Evolutionary conservation across 192 early-diverging fungal species (phyloP).

Genomic region (Rhizoclosmatium sp.): DNA sequence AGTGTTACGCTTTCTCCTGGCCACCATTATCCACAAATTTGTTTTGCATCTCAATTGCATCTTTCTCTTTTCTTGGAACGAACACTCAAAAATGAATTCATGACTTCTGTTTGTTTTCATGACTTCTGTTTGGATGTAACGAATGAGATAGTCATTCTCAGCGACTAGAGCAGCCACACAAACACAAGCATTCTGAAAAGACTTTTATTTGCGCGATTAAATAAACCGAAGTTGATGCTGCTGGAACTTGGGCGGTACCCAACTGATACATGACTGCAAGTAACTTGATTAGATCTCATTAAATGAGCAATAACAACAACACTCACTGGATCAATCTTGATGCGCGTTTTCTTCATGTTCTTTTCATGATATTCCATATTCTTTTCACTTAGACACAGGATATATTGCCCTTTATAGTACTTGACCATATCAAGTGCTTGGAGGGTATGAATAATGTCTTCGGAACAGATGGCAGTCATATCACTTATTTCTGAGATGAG

Average conservation of each 20-base stretch:
- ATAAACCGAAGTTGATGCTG: slow-evolving; percentile 57
- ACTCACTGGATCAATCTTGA: slow-evolving; percentile 80
- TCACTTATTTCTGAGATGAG: slow-evolving; percentile 90
- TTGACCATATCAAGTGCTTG: slow-evolving; percentile 88
- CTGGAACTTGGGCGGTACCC: slow-evolving; percentile 61
- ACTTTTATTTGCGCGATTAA: background rate
- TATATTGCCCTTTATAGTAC: slow-evolving; percentile 89
- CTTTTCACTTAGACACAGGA: slow-evolving; percentile 87
- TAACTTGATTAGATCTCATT: background rate
- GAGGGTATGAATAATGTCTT: slow-evolving; percentile 92
- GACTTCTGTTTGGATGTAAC: too few species aligned
- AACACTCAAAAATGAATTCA: too few species aligned
- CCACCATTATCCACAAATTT: too few species aligned
- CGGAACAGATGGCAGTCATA: slow-evolving; percentile 82
- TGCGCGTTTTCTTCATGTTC: slow-evolving; percentile 77
- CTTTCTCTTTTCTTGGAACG: too few species aligned
- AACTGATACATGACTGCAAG: slow-evolving; percentile 44
- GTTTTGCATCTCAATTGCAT: too few species aligned
- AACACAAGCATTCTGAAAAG: too few species aligned
- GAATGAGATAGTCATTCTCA: too few species aligned
- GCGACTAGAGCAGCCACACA: too few species aligned
- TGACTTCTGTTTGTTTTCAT: too few species aligned
- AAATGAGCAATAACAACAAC: background rate
- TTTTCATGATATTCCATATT: slow-evolving; percentile 84
- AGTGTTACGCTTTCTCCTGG: slow-evolving; percentile 32